Evolutionary conservation across 352 stramenopile genomes (phyloP).

Genomic region (Pythium biforme): DNA sequence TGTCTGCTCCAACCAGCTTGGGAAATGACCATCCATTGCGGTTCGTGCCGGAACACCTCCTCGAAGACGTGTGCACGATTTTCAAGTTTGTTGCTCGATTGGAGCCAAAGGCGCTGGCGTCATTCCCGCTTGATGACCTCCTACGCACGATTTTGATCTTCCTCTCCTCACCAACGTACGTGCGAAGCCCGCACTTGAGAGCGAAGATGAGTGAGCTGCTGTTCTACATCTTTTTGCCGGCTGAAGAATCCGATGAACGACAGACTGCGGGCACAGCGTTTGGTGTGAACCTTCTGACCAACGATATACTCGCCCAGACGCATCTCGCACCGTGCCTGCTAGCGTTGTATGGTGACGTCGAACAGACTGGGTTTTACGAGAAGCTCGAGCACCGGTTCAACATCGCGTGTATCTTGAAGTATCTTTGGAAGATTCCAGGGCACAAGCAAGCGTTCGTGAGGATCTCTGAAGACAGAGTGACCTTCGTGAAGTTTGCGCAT

Average conservation of each 20-base stretch:
- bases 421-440: conserved; percentile 93
- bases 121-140: conserved; percentile 86
- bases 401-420: conserved; percentile 96
- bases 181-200: conserved; percentile 91
- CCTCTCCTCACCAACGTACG: conserved; percentile 83
- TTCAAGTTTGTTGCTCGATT: conserved; percentile 91
- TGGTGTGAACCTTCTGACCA: conserved; percentile 63
- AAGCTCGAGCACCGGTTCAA: conserved; percentile 96
- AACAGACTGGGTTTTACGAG: conserved; percentile 98
- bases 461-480: conserved; percentile 91
- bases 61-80: conserved; percentile 93
- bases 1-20: conserved; percentile 35
- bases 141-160: conserved; percentile 91
- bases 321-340: conserved; percentile 95
- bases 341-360: conserved; percentile 97
- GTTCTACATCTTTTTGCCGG: conserved; percentile 95
- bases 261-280: conserved; percentile 50
- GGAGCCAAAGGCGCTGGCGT: conserved; percentile 77
- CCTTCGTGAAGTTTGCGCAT: conserved; percentile 98
- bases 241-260: conserved; percentile 74
- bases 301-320: conserved; percentile 61
- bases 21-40: conserved; percentile 46
- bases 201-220: conserved; percentile 96
- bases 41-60: conserved; percentile 93
- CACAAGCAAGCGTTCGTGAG: conserved; percentile 94